phyloP scores from a whole-genome alignment of 2,329 filamentous ascomycete genomes.

The Diaporthe longicolla region DNA sequence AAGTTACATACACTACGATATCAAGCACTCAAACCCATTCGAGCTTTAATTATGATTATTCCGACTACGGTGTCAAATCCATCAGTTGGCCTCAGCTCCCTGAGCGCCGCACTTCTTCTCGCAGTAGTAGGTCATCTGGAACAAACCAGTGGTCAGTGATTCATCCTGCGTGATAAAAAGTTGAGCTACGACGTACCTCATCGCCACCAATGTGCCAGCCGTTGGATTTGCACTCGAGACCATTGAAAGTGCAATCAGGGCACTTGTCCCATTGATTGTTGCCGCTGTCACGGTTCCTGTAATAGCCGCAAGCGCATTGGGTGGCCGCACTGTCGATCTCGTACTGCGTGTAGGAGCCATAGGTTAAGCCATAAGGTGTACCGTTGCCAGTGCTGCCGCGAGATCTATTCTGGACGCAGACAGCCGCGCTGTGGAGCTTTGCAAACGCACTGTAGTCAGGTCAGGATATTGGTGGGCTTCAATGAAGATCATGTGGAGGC shows the following conservation, averaged over 20 bases:
- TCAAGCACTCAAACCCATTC: background rate
- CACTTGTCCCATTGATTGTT: background rate
- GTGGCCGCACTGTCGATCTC: background rate
- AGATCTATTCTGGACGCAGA: background rate
- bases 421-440: background rate
- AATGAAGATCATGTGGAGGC: background rate
- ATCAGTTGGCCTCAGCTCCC: background rate
- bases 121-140: background rate
- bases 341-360: background rate
- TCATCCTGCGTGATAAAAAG: background rate
- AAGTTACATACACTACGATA: background rate
- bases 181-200: background rate
- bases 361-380: background rate
- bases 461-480: background rate
- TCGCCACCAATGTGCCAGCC: background rate
- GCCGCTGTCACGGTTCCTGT: background rate
- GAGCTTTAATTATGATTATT: background rate
- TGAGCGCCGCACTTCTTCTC: background rate
- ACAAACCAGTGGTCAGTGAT: background rate
- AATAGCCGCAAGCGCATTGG: background rate
- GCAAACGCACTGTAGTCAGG: background rate
- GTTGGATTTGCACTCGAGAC: background rate
- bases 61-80: background rate
- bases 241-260: background rate
- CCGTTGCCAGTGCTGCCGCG: background rate